Evolutionary conservation across 1,139 yeast genomes (phyloP), one percentile per base, ranked within the genome.

Genomic region (Hemisphaericaspora xylofermentans): DNA sequence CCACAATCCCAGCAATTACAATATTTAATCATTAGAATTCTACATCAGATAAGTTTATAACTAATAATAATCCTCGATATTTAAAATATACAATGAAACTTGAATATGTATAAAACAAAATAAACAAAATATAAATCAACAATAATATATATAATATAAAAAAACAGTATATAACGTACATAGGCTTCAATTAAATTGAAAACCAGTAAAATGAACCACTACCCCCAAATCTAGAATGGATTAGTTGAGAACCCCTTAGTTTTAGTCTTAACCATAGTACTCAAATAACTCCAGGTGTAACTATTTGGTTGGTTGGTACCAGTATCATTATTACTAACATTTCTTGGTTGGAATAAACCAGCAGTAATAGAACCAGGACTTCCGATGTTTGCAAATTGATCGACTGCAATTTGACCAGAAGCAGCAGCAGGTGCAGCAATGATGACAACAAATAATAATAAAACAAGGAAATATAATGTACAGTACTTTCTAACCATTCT

Each of bases 401-500:
- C 54, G 43, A 71, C 62, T 21, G 71, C 54, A 36, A 64, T 54
- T 39, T 57, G 58, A 27, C 55, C 50, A 29, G 84, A 74, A 28
- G 86, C 95, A 52, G 80, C 84, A 28, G 97, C 97, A 50, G 99
- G 99, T 29, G 94, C 98, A 53, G 83, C 87, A 63, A 94, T 83
- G 61, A 91, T 68, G 39, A 79, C 82, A 52, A 84, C 80, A 59
- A 89, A 88, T 51, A 88, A 58, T 34, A 81, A 60, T 58, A 94
- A 71, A 49, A 94, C 71, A 41, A 71, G 59, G 56, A 88, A 82
- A 78, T 84, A 94, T 62, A 94, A 75, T 18, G 88, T 69, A 52
- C 95, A 84, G 74, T 93, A 94, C 72, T 89, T 89, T 71, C 88
- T 84, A 36, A 94, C 97, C 96, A 94, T 93, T 74, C 98, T 84